phyloP scores from a whole-genome alignment of 2,329 filamentous ascomycete genomes.

The Monosporascus sp. region DNA sequence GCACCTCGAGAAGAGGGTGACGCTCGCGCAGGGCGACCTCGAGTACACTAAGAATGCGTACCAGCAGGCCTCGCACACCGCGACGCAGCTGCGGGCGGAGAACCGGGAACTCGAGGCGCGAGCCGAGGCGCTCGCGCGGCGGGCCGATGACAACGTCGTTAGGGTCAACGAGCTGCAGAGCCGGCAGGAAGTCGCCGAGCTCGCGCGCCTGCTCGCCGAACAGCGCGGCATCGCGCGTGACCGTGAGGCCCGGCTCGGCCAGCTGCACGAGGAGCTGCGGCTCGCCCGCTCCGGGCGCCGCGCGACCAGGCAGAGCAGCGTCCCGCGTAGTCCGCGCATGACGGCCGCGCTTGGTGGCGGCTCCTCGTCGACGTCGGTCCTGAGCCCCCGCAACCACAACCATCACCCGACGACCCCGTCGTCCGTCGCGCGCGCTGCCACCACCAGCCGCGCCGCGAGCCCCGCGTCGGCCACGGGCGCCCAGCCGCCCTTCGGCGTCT shows the following conservation, averaged over 20 bases:
- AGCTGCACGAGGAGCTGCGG: slow-evolving; percentile 43
- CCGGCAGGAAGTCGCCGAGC: slow-evolving; percentile 26
- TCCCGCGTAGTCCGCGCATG: slow-evolving; percentile 52
- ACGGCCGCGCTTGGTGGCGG: slow-evolving; percentile 20
- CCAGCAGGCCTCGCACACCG: slow-evolving; percentile 48
- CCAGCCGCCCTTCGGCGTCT: slow-evolving; percentile 17
- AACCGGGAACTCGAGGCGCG: slow-evolving; percentile 42
- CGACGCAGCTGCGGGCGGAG: slow-evolving; percentile 38
- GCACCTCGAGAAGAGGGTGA: slow-evolving; percentile 32
- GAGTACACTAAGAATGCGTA: slow-evolving; percentile 56
- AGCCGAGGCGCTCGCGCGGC: slow-evolving; percentile 33
- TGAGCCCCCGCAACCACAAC: slow-evolving; percentile 40
- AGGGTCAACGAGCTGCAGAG: slow-evolving; percentile 43
- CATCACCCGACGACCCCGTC: slow-evolving; percentile 9
- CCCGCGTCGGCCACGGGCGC: slow-evolving; percentile 30
- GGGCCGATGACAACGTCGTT: slow-evolving; percentile 39
- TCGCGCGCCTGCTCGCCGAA: slow-evolving; percentile 34
- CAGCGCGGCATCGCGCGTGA: slow-evolving; percentile 40
- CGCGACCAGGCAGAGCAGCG: slow-evolving; percentile 51
- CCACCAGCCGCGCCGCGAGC: slow-evolving; percentile 46
- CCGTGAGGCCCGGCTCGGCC: slow-evolving; percentile 45
- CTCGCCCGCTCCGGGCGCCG: slow-evolving; percentile 43
- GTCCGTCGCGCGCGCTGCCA: slow-evolving; percentile 21
- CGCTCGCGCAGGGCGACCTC: slow-evolving; percentile 36
- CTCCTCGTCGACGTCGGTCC: slow-evolving; percentile 22